Evolutionary conservation across 495 filamentous ascomycete species (phyloP), one percentile per base, ranked within the genome.

Genomic region (Trichoderma orchidacearum): DNA sequence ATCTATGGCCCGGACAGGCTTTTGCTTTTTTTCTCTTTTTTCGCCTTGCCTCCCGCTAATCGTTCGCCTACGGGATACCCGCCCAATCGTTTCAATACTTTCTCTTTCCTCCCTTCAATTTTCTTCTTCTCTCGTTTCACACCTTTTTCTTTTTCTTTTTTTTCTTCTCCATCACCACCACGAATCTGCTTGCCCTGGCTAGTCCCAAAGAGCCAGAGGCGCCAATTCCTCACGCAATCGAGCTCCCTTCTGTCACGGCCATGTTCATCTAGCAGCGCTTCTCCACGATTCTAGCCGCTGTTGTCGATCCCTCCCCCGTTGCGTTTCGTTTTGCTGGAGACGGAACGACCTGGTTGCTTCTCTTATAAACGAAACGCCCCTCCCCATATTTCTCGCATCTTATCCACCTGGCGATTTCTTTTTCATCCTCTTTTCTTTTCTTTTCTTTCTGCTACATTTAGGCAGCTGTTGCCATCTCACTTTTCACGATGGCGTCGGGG

Each of bases 401-500:
- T 17, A 2, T 48, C 41, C 36, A 18, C 21, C 32, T 35, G n/a
- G n/a, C n/a, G n/a, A n/a, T n/a, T 3, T 15, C 11, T 35, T n/a
- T 35, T 13, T 11, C 32, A 12, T n/a, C 3, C 7, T 13, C 32
- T 35, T n/a, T 36, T 5, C 11, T 13, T 48, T 13, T 9, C 41
- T 25, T 11, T 23, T 5, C 7, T 8, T 1, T 6, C 21, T 27
- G 11, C 3, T 48, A 1, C 17, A 15, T 6, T 17, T 13, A 6
- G 41, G 41, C 41, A 48, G 27, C 27, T 25, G 41, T 23, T 27
- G 41, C 41, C 36, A 41, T n/a, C 36, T n/a, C 15, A 41, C 11
- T 45, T 50, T 30, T 12, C 68, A 76, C 52, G 59, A 90, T 90
- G 86, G 80, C 83, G 61, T 72, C 82, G 35, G 76, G 82, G 57